These are phyloP conservation scores for Rhizopus delemar DNA, from an alignment of 371 early-diverging fungal genomes.

Conservation along the genomic window DNA sequence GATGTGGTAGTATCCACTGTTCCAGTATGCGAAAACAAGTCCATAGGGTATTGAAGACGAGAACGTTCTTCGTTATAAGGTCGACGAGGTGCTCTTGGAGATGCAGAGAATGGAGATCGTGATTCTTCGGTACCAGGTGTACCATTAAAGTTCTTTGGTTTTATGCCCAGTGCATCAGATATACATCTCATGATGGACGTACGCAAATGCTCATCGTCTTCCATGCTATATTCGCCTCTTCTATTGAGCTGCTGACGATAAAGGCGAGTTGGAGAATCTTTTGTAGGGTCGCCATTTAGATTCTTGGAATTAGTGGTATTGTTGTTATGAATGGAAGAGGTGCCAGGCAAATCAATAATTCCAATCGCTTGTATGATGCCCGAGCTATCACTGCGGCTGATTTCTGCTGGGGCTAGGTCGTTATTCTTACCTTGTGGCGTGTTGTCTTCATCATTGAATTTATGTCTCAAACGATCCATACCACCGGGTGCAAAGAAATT, in stretches of 20 bases:
- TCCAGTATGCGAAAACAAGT: constrained; percentile 49
- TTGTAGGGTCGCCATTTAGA: background rate
- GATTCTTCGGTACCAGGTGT: background rate
- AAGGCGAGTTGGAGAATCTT: constrained; percentile 9
- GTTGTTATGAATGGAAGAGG: constrained; percentile 28
- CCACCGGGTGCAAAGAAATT: constrained; percentile 67
- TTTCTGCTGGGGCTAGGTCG: constrained; percentile 18
- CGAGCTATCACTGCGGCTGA: constrained; percentile 33
- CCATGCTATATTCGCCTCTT: constrained; percentile 55
- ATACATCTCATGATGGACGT: constrained; percentile 70
- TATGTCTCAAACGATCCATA: constrained; percentile 69
- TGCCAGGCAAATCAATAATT: constrained; percentile 39
- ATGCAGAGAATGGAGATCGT: constrained; percentile 6
- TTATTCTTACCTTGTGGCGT: constrained; percentile 25
- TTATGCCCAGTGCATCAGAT: constrained; percentile 42
- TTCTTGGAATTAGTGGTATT: constrained; percentile 6
- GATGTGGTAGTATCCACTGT: constrained; percentile 38
- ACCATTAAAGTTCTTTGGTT: background rate
- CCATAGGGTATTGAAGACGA: constrained; percentile 33
- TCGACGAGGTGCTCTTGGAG: constrained; percentile 19
- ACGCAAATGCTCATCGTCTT: constrained; percentile 64
- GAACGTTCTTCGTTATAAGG: background rate
- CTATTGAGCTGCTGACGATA: constrained; percentile 21
- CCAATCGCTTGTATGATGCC: constrained; percentile 44
- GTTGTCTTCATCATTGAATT: constrained; percentile 48